Base-by-base conservation (phyloP, 306 rosid genomes). In the Cicer yamashitae region DNA sequence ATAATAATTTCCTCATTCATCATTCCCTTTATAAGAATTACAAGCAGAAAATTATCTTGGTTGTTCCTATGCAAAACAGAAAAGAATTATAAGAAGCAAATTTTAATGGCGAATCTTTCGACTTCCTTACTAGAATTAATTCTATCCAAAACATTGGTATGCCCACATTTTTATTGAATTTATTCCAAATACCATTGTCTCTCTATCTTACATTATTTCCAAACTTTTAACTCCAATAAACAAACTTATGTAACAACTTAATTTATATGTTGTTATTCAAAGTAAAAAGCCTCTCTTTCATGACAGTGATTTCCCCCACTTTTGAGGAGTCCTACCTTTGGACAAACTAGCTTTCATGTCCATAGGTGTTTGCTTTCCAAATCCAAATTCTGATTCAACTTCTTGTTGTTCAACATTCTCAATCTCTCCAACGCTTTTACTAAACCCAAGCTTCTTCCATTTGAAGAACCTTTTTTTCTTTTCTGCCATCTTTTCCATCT, bases 231-330 rank as follows among this genome's bases (percentile, higher is more conserved):
- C 66, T 59, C 58, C 59, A 47, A 65, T 0, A 77, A 77, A 77
- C 10, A 8, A 40, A 64, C 76, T 25, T 6, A 54, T n/a, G 34
- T 37, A 30, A 30, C 22, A 66, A 25, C 60, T 66, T 15, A 48
- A 11, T 59, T 13, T 79, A 44, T 46, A 20, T n/a, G 7, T 64
- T 61, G 20, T n/a, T 64, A 46, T 53, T 62, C 53, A 75, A 52
- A 43, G 10, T 51, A 38, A 43, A 43, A 38, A 18, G 40, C 22
- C 15, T 61, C 44, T 67, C 30, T 52, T 71, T 90, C 85, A 91
- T 73, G 97, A 90, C 84, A 86, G 6, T 34, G 97, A 94, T 72
- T 85, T 94, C 80, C 96, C 88, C 96, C 91, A 86, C 76, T 85
- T 94, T 58, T 79, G 85, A 46, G 88, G 83, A 60, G 78, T 84